Evolutionary conservation across 1,139 yeast genomes (phyloP), one percentile per base, ranked within the genome.

Genomic region (Schizosaccharomyces versatilis): DNA sequence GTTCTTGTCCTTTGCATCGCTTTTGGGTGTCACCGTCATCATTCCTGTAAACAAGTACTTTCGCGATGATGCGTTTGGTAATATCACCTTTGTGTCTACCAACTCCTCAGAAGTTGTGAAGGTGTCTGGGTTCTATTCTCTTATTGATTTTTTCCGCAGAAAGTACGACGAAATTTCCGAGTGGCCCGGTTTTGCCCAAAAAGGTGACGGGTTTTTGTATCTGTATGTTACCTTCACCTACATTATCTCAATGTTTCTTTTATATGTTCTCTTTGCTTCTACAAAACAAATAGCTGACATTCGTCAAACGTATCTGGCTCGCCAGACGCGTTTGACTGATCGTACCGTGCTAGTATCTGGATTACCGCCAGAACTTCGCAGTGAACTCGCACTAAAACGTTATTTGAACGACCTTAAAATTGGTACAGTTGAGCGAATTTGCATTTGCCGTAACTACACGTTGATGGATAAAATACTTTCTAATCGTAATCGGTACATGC

Each of bases 271-370:
- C 56, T 73, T 79, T 61, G 71, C 76, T 39, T 90, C 80, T 61
- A 84, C 96, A 0, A 73, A 74, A 58, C 71, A 74, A 57, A 85
- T 90, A 47, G 81, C 88, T 38, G 72, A 74, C 57, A 80, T 83
- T 19, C 74, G 98, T 57, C 98, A 90, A 65, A 72, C 74, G 60
- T 84, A 84, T 64, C 70, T 90, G 60, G 97, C 97, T 0, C 76
- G 79, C 54, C 97, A 88, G 65, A 82, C 84, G 65, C 81, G 95
- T 6, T 77, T 90, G 55, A 86, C 97, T 0, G 98, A 90, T 70
- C 73, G 96, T 63, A 90, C 98, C 0, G 83, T 90, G 55, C 71
- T 93, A 57, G 67, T 90, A 36, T 82, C 93, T 51, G 97, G 97
- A 0, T 84, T 90, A n/a, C 96, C 97, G 0, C 81, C 84, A 0